A percentile compares a stretch with the other conserved stretches of the same genome.
phyloP scores from a whole-genome alignment of 805 yeast species.

The Wickerhamomyces alni region DNA sequence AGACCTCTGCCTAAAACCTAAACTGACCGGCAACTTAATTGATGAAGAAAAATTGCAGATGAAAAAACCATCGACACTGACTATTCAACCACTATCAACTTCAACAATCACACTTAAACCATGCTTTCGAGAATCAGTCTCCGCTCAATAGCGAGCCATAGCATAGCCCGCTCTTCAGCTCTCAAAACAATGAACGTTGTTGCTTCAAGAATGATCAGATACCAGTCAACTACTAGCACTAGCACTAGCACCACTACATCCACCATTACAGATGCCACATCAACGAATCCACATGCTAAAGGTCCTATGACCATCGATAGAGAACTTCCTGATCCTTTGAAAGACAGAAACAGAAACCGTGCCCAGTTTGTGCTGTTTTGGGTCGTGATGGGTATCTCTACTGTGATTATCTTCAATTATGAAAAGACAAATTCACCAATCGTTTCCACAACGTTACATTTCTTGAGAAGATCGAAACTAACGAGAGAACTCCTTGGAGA shows the following conservation, averaged over 20 bases:
- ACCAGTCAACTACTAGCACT: conserved; percentile 3
- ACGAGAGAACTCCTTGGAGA: conserved; percentile 66
- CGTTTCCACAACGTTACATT: conserved; percentile 79
- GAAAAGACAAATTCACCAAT: conserved; percentile 90
- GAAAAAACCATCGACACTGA: too few relatives aligned
- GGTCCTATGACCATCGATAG: conserved; percentile 42
- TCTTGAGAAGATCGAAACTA: conserved; percentile 65
- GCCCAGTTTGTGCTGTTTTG: conserved; percentile 51
- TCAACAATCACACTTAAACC: background rate
- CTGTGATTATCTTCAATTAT: conserved; percentile 77
- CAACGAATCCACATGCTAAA: background rate
- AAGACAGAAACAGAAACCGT: conserved; percentile 45
- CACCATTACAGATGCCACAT: conserved; percentile 11
- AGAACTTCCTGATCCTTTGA: conserved; percentile 76
- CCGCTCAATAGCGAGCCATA: background rate
- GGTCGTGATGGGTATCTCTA: conserved; percentile 45
- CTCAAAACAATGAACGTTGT: background rate
- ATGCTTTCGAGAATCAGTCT: background rate
- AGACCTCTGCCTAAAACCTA: too few relatives aligned
- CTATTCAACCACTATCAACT: too few relatives aligned
- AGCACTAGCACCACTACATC: conserved; percentile 9
- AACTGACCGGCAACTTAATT: too few relatives aligned
- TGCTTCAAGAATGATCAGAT: background rate
- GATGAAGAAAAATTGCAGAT: too few relatives aligned
- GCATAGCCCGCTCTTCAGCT: too few relatives aligned